phyloP scores from a whole-genome alignment of 2,329 filamentous ascomycete species.

The Fusarium scirpi region DNA sequence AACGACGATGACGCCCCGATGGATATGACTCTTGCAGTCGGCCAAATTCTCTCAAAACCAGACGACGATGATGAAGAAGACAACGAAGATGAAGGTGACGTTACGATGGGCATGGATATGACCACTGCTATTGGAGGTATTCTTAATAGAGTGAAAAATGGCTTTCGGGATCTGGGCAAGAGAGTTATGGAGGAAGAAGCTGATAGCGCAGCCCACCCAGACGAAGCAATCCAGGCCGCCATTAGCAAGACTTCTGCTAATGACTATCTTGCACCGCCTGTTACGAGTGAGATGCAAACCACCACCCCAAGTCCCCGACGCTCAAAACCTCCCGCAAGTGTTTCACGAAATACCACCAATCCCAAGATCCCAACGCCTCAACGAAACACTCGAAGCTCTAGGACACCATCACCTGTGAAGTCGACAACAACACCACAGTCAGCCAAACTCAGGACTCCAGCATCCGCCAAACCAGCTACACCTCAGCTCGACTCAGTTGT shows the following conservation, averaged over 20 bases:
- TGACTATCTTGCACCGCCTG: slow-evolving; percentile 42
- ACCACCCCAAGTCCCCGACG: slow-evolving; percentile 66
- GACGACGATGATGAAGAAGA: slow-evolving; percentile 50
- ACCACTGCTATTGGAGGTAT: slow-evolving; percentile 74
- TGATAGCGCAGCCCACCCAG: slow-evolving; percentile 60
- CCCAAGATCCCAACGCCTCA: slow-evolving; percentile 57
- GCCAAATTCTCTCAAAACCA: slow-evolving; percentile 62
- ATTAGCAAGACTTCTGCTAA: slow-evolving; percentile 41
- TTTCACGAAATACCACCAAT: slow-evolving; percentile 61
- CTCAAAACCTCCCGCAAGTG: slow-evolving; percentile 64
- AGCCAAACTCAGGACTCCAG: slow-evolving; percentile 42
- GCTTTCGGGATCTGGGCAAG: slow-evolving; percentile 59
- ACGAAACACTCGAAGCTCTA: slow-evolving; percentile 32
- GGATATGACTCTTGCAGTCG: slow-evolving; percentile 71
- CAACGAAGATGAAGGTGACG: slow-evolving; percentile 47
- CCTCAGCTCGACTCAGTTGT: slow-evolving; percentile 36
- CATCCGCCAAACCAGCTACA: slow-evolving; percentile 43
- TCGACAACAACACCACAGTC: slow-evolving; percentile 39
- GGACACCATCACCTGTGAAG: slow-evolving; percentile 47
- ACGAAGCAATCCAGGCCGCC: slow-evolving; percentile 52
- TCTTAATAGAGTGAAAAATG: slow-evolving; percentile 55
- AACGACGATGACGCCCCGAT: slow-evolving; percentile 51
- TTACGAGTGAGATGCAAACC: slow-evolving; percentile 46
- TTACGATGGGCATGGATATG: slow-evolving; percentile 72
- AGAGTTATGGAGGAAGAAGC: slow-evolving; percentile 70